Base-by-base conservation (phyloP, 495 filamentous ascomycete species). In the Gamarada debralockiae region DNA sequence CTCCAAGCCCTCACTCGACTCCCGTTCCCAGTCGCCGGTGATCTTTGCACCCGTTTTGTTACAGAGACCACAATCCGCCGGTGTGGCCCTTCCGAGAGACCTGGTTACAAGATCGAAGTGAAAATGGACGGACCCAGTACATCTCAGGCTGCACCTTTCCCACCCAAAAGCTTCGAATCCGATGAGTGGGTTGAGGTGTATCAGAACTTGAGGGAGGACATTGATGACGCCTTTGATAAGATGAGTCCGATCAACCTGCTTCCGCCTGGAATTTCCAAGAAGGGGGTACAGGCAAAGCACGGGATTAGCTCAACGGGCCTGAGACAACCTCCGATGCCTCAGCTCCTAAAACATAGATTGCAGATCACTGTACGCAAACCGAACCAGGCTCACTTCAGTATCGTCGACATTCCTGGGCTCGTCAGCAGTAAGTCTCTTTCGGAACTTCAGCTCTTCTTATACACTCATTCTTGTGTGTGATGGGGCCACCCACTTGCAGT, bases 41-140 rank as follows among this genome's bases (percentile, higher is more conserved):
- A 70, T 18, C 69, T 82, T 20, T 81, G 76, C 57, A 85, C 81
- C 0, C 69, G 80, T 0, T 83, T 79, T 52, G 77, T 76, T 1
- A 84, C 79, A 0, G 71, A 84, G 58, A 55, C 83, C 1, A 62
- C 78, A 14, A 73, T 84, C 24, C 75, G 80, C 2, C 66, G 70
- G 15, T 54, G 52, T 40, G 24, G 37, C 34, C 25, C 36, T 36
- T 42, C 38, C 6, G 57, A 50, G 52, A 18, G 58, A 17, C 29
- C 60, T 5, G 55, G 52, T 0, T 60, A 60, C 18, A 61, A 66
- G 7, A 52, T 42, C 2, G 64, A 69, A 4, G 64, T 58, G 7
- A 73, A 48, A n/a, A 48, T 54, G 44, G 52, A 54, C n/a, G 44
- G 17, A 3, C 17, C 42, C 39, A 31, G 34, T 33, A 8, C 33